Conservation (phyloP, 2,329 filamentous ascomycete genomes). For the Albophoma yamanashiensis region DNA sequence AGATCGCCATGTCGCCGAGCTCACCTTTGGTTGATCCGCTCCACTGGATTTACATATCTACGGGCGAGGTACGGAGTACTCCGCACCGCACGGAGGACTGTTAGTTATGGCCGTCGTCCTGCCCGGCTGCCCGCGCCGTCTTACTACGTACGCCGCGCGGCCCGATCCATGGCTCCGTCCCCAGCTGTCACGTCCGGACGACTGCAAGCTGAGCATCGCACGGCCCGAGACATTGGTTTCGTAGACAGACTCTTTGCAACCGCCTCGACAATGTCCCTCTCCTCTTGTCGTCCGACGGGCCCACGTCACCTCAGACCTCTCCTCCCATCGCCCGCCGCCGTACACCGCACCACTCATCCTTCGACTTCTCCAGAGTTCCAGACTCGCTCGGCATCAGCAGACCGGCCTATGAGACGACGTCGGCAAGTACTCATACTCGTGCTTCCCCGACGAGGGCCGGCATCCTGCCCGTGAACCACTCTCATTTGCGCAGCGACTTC, state of each 20-base stretch:
- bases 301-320: neutral
- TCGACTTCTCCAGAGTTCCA: neutral
- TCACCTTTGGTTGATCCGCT: neutral
- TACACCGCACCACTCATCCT: neutral
- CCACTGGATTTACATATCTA: too few species aligned
- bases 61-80: too few species aligned
- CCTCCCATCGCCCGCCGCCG: neutral
- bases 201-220: neutral
- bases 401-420: neutral
- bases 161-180: too few species aligned
- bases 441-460: too few species aligned
- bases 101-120: too few species aligned
- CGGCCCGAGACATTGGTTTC: neutral
- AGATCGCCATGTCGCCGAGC: neutral
- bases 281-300: neutral
- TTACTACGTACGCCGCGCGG: too few species aligned
- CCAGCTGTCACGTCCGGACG: neutral
- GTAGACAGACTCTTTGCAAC: neutral
- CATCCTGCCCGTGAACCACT: neutral
- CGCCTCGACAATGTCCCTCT: neutral
- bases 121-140: too few species aligned
- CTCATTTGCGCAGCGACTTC: conserved; percentile 34
- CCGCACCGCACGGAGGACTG: too few species aligned
- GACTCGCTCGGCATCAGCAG: neutral
- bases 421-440: neutral